Percentiles rank a stretch among this genome's conserved stretches.
Evolutionary conservation across 495 filamentous ascomycete species (phyloP).

Genomic region (Wilcoxina mikolae): DNA sequence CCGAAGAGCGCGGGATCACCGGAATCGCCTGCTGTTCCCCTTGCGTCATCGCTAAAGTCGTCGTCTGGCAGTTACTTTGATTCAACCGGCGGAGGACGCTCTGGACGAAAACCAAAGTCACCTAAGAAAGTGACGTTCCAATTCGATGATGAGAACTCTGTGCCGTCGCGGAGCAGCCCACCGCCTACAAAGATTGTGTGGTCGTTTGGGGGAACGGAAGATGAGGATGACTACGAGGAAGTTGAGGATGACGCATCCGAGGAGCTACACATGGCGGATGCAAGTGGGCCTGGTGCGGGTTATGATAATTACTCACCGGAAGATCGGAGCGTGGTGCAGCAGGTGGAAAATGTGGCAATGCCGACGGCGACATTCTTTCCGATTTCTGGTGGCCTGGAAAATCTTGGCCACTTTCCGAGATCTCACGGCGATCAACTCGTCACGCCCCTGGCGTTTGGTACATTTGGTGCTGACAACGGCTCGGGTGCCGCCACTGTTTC

Average conservation of each 20-base stretch:
- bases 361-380: conserved; percentile 15
- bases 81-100: conserved; percentile 9
- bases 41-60: conserved; percentile 27
- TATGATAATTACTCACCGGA: neutral
- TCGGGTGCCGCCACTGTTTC: neutral
- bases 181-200: conserved; percentile 22
- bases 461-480: neutral
- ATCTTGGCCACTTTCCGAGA: neutral
- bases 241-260: conserved; percentile 14
- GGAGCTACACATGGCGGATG: conserved; percentile 9
- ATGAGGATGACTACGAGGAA: conserved; percentile 5
- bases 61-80: conserved; percentile 22
- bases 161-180: conserved; percentile 28
- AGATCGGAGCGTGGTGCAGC: conserved; percentile 3
- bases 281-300: conserved; percentile 1
- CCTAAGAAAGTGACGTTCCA: conserved; percentile 28
- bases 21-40: conserved; percentile 22
- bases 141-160: conserved; percentile 26
- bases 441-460: conserved; percentile 1
- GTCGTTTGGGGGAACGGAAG: conserved; percentile 8
- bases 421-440: conserved; percentile 3
- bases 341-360: conserved; percentile 13
- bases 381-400: conserved; percentile 9
- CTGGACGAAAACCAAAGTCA: conserved; percentile 22
- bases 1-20: no score